phyloP scores from a whole-genome alignment of 2,329 filamentous ascomycete species.

The Ceratocystis alfenasii region DNA sequence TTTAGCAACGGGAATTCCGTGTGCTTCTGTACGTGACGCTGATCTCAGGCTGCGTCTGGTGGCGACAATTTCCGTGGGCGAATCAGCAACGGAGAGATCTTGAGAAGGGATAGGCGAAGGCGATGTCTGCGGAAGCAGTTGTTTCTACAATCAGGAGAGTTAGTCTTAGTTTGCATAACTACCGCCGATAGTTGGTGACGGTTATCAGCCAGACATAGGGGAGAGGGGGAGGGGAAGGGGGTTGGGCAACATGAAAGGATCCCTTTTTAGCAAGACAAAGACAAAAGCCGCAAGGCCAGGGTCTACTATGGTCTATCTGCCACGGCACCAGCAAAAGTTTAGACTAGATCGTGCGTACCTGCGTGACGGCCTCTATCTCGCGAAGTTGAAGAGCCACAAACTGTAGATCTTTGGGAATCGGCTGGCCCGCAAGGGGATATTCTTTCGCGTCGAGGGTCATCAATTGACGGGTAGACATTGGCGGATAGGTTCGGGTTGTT shows the following conservation, averaged over 20 bases:
- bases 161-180: not conserved
- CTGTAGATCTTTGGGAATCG: conserved; percentile 67
- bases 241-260: no score
- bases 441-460: conserved; percentile 73
- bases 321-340: no score
- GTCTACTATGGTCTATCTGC: no score
- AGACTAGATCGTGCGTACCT: conserved; percentile 8
- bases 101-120: not conserved
- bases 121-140: conserved; percentile 7
- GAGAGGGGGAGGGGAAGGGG: no score
- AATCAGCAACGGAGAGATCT: not conserved
- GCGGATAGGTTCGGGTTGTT: conserved; percentile 72
- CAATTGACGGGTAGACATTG: conserved; percentile 61
- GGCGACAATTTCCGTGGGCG: conserved; percentile 8
- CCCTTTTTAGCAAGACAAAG: no score
- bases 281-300: no score
- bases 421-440: conserved; percentile 74
- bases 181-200: no score
- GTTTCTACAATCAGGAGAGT: not conserved
- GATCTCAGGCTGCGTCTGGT: conserved; percentile 7
- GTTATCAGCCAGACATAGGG: no score
- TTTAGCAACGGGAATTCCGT: not conserved
- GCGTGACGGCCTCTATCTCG: conserved; percentile 41
- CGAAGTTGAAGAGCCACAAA: conserved; percentile 62
- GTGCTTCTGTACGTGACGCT: not conserved